Base-by-base conservation (phyloP, 331 rosid genomes). In the Stylosanthes scabra region DNA sequence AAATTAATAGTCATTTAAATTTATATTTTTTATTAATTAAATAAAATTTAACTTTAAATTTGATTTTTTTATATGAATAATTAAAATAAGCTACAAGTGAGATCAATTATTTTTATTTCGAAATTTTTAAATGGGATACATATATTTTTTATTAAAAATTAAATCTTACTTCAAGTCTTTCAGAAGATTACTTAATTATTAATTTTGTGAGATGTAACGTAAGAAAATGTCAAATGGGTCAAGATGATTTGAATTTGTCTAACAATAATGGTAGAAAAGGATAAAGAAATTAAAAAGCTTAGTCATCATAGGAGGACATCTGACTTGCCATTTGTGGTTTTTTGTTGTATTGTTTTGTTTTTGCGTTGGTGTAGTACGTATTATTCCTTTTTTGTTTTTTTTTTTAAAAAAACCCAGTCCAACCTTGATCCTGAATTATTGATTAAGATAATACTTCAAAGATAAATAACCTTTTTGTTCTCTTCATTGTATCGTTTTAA, bases 401-500 rank as follows among this genome's bases (percentile, higher is more conserved):
- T n/a, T n/a, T n/a, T n/a, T n/a, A n/a, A n/a, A n/a, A n/a, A n/a
- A 44, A 1, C 45, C 3, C 3, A 44, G 40, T 20, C 55, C 46
- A 41, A 46, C 37, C 37, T 31, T 2, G 3, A 15, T 13, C 34
- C 16, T 65, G 41, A 46, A 31, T 3, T 25, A 0, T 64, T 64
- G 11, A 20, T 64, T 44, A 12, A 10, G 16, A 20, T 11, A 29
- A 40, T 6, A 62, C 9, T 31, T 31, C 8, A 27, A 61, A 61
- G 34, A 14, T 5, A 37, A 5, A 37, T 4, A 8, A 39, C 39
- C 15, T 8, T 41, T 59, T 11, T 41, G 52, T 63, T 63, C 16
- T 62, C 68, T 40, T 62, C 31, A 2, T 60, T 37, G 63, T 37
- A 46, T 60, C 65, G 16, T 62, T 62, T 40, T 62, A 7, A n/a